Conservation (phyloP, 2,329 filamentous ascomycete species). For the Helminthosporium solani region DNA sequence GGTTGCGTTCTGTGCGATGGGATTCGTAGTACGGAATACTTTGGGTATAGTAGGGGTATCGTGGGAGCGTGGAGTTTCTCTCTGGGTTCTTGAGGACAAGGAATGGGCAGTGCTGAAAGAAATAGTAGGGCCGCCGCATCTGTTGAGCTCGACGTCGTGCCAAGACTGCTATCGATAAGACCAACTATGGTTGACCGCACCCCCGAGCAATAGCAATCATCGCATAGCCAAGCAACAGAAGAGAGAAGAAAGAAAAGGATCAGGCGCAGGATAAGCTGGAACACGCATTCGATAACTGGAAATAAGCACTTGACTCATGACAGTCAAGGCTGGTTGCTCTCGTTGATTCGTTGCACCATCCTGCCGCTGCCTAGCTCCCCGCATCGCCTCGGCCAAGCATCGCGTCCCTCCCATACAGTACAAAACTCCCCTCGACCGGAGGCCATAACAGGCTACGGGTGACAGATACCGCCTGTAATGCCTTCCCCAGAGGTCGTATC, state of each 20-base stretch:
- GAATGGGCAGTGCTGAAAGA: slow-evolving; percentile 11
- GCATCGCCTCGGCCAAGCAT: neutral
- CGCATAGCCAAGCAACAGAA: neutral
- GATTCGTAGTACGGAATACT: neutral
- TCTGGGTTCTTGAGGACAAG: too few relatives aligned
- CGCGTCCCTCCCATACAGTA: too few relatives aligned
- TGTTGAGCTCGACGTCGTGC: slow-evolving; percentile 11
- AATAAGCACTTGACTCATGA: too few relatives aligned
- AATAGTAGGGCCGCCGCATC: slow-evolving; percentile 13
- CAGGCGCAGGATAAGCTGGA: too few relatives aligned
- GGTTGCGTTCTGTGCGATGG: too few relatives aligned
- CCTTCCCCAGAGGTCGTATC: slow-evolving; percentile 52
- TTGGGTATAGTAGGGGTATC: slow-evolving; percentile 4
- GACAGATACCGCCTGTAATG: slow-evolving; percentile 41
- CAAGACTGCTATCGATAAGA: slow-evolving; percentile 21
- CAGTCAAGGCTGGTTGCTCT: too few relatives aligned
- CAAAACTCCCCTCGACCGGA: slow-evolving; percentile 15
- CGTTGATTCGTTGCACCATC: too few relatives aligned
- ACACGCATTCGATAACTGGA: too few relatives aligned
- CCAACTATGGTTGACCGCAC: neutral
- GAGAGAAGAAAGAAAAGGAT: too few relatives aligned
- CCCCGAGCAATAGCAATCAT: too few relatives aligned
- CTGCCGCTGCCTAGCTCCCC: slow-evolving; percentile 13
- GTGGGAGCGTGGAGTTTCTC: too few relatives aligned
- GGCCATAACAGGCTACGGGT: neutral